Evolutionary conservation across 495 filamentous ascomycete species (phyloP).

Genomic region (Chaetomidium leptoderma): DNA sequence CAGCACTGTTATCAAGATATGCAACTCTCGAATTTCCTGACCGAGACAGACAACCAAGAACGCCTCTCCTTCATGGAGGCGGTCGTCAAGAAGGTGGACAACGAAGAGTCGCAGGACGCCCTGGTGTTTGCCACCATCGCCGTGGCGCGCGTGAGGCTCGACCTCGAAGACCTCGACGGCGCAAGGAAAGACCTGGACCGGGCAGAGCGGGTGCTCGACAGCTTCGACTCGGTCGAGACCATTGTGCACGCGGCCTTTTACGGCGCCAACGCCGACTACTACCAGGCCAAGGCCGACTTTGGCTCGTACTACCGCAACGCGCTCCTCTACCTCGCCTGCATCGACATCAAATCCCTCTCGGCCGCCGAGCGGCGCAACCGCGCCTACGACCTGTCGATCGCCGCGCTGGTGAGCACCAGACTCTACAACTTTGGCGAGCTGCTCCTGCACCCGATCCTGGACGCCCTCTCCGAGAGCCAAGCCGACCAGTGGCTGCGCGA

Average conservation of each 20-base stretch:
- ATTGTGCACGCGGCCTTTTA: conserved; percentile 97
- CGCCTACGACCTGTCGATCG: conserved; percentile 88
- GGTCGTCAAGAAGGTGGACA: conserved; percentile 83
- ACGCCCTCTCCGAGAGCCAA: conserved; percentile 60
- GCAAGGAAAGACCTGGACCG: conserved; percentile 80
- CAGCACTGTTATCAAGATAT: conserved; percentile 8
- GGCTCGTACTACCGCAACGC: conserved; percentile 95
- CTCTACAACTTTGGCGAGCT: conserved; percentile 99
- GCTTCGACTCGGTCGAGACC: conserved; percentile 92
- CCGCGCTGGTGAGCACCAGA: conserved; percentile 83
- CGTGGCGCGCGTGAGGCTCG: conserved; percentile 82
- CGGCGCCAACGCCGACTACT: conserved; percentile 90
- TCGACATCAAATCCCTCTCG: conserved; percentile 70
- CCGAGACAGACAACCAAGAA: conserved; percentile 69
- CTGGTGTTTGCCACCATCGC: conserved; percentile 90
- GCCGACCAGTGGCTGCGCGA: conserved; percentile 79
- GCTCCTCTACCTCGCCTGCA: conserved; percentile 96
- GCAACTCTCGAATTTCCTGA: neutral
- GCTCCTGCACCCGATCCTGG: conserved; percentile 91
- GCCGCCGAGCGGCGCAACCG: conserved; percentile 67
- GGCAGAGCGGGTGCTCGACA: conserved; percentile 81
- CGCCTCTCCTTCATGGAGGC: conserved; percentile 80
- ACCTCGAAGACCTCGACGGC: conserved; percentile 66
- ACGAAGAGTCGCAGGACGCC: conserved; percentile 89
- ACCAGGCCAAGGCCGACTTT: conserved; percentile 88